Conservation (phyloP, 1,284 basidiomycete species). For the Ceratobasidium sp. region DNA sequence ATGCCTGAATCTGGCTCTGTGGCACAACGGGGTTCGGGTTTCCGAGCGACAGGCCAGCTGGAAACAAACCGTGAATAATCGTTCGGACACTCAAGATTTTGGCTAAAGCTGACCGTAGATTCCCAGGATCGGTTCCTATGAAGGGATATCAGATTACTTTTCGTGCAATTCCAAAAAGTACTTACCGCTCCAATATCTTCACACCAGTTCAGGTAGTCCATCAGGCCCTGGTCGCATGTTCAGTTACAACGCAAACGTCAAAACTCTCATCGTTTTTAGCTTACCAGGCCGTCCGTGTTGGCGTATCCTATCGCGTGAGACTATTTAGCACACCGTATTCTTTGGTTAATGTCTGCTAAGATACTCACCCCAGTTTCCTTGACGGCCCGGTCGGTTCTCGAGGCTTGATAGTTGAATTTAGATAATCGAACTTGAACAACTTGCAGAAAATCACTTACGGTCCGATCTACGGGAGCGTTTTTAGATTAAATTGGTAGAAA, state of each 20-base stretch:
- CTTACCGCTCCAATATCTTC: slow-evolving; percentile 57
- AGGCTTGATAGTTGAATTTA: slow-evolving; percentile 42
- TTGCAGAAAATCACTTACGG: background rate
- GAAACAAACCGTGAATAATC: slow-evolving; percentile 56
- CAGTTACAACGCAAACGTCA: slow-evolving; percentile 50
- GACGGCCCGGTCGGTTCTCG: slow-evolving; percentile 57
- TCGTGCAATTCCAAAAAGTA: background rate
- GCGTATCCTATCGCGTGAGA: slow-evolving; percentile 53
- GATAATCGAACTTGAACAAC: background rate
- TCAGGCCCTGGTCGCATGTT: slow-evolving; percentile 52
- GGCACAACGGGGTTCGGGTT: slow-evolving; percentile 57
- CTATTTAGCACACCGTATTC: background rate
- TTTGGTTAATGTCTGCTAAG: background rate
- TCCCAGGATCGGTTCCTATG: slow-evolving; percentile 33
- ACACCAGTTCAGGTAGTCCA: slow-evolving; percentile 71
- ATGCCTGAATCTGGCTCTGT: slow-evolving; percentile 61
- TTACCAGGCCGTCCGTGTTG: slow-evolving; percentile 63
- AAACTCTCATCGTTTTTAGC: slow-evolving; percentile 31
- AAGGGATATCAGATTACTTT: background rate
- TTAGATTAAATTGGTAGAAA: slow-evolving; percentile 42
- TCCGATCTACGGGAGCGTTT: background rate
- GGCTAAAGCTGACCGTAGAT: slow-evolving; percentile 29
- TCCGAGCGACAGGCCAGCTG: slow-evolving; percentile 62
- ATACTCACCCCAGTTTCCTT: slow-evolving; percentile 62
- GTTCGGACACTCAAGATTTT: slow-evolving; percentile 49